phyloP scores from a whole-genome alignment of 2,329 filamentous ascomycete species.

The Rugonectria rugulosa region DNA sequence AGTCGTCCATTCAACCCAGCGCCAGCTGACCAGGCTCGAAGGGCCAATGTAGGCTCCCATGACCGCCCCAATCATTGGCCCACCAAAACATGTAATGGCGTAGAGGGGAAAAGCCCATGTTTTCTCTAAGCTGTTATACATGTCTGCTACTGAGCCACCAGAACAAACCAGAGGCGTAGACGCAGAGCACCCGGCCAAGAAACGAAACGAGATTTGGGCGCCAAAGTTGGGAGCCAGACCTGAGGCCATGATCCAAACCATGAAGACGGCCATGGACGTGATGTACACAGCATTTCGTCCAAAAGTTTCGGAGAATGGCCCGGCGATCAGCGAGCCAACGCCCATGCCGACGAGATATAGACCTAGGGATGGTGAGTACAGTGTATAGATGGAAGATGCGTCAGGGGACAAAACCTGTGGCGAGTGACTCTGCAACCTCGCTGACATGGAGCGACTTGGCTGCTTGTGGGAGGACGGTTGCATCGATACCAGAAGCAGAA shows the following conservation, averaged over 20 bases:
- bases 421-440: conserved; percentile 57
- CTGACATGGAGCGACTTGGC: conserved; percentile 55
- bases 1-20: conserved; percentile 71
- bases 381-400: background rate
- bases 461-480: conserved; percentile 54
- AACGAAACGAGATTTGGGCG: conserved; percentile 54
- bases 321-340: conserved; percentile 46
- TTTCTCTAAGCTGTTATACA: conserved; percentile 45
- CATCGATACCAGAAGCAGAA: conserved; percentile 61
- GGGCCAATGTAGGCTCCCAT: conserved; percentile 71
- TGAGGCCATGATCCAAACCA: conserved; percentile 54
- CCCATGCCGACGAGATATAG: conserved; percentile 47
- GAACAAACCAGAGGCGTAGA: conserved; percentile 53
- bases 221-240: conserved; percentile 52
- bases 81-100: conserved; percentile 48
- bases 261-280: conserved; percentile 49
- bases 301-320: conserved; percentile 50
- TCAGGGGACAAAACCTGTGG: conserved; percentile 45
- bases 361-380: conserved; percentile 8
- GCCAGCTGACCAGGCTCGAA: conserved; percentile 60
- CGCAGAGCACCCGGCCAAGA: conserved; percentile 55
- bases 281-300: conserved; percentile 51
- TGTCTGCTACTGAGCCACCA: conserved; percentile 53
- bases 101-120: conserved; percentile 55
- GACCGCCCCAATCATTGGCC: conserved; percentile 51